Conservation (phyloP, 148 eudicot genomes). For the Vaccinium corymbosum region DNA sequence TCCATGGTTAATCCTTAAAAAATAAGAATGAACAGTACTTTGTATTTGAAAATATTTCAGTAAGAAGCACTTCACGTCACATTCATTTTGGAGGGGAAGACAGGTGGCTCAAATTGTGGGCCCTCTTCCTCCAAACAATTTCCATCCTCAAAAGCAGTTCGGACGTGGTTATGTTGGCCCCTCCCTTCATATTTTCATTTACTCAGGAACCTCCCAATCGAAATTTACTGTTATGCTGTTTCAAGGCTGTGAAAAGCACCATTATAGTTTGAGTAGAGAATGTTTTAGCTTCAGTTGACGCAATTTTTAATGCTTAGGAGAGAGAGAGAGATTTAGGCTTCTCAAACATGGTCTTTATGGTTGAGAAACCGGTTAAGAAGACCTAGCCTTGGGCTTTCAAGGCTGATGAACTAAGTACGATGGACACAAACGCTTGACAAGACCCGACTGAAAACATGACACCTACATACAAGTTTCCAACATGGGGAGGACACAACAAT, state of each 20-base stretch:
- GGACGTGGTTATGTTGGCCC: not conserved
- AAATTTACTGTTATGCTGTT: not conserved
- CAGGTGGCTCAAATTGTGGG: not conserved
- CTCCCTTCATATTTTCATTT: not conserved
- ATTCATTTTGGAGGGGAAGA: not conserved
- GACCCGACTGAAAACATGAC: not conserved
- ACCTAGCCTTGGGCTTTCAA: not conserved
- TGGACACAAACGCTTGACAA: not conserved
- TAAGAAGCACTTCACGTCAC: not conserved
- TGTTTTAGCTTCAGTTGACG: not conserved
- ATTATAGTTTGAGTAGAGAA: not conserved
- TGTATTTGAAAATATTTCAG: not conserved
- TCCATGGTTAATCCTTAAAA: not conserved
- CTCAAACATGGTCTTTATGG: not conserved
- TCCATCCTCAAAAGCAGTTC: not conserved
- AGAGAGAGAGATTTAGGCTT: not conserved
- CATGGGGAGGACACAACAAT: not conserved
- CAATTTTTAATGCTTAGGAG: not conserved
- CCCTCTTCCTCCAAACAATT: not conserved
- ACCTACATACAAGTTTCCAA: not conserved
- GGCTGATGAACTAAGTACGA: not conserved
- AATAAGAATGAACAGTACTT: not conserved
- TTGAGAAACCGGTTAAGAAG: not conserved
- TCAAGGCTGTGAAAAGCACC: not conserved
- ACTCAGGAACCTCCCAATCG: not conserved